A percentile compares a stretch with the other conserved stretches of the same genome.
phyloP scores from a whole-genome alignment of 2,329 filamentous ascomycete species.

The Phaeophleospora eucalypticola region DNA sequence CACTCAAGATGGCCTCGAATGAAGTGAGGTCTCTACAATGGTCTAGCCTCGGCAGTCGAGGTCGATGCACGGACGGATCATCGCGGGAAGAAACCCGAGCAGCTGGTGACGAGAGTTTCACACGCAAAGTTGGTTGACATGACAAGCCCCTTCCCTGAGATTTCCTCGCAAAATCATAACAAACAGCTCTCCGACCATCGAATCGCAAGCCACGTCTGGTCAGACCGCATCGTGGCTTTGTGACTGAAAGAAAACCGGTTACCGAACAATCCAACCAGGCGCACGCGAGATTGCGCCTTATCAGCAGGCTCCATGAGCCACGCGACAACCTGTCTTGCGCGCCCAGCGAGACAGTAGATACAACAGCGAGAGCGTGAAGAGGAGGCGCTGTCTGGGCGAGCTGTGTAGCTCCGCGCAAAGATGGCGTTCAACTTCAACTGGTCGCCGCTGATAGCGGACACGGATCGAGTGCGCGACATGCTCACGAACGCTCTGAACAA shows the following conservation, averaged over 20 bases:
- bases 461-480: slow-evolving; percentile 84
- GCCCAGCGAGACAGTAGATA: slow-evolving; percentile 18
- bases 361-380: background rate
- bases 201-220: background rate
- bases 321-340: slow-evolving; percentile 24
- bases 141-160: background rate
- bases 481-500: slow-evolving; percentile 95
- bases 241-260: background rate
- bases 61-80: too few relatives aligned
- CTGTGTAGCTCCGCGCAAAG: slow-evolving; percentile 17
- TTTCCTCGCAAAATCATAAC: background rate
- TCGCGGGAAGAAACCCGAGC: too few relatives aligned
- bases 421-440: slow-evolving; percentile 99
- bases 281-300: slow-evolving; percentile 2
- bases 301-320: slow-evolving; percentile 23
- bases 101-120: too few relatives aligned
- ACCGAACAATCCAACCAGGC: background rate
- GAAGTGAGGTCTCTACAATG: too few relatives aligned
- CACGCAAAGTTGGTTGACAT: too few relatives aligned
- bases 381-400: background rate
- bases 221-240: background rate
- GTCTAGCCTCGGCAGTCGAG: too few relatives aligned
- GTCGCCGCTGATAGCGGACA: slow-evolving; percentile 96
- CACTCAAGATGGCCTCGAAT: too few relatives aligned
- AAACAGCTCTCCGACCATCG: too few relatives aligned